Evolutionary conservation across 805 yeast genomes (phyloP), one percentile per base, ranked within the genome.

Genomic region (Starmerella khaoyaiensis): DNA sequence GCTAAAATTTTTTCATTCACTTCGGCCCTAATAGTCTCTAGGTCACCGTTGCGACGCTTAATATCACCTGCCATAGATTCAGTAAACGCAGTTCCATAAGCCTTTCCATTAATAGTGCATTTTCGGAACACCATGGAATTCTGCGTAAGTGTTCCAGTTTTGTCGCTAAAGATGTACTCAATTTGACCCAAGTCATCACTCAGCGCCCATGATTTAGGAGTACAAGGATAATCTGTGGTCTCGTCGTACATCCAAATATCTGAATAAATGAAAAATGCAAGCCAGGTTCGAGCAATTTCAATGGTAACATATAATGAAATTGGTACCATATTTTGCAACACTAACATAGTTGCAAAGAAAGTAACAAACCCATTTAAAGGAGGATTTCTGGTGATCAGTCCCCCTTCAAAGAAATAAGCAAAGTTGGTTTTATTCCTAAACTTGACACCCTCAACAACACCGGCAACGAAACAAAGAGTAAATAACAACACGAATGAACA

Each of bases 151-250:
- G 93, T 79, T 25, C 93, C 93, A 0, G 93, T 79, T 56, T 79
- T 79, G 61, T 79, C 93, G 54, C 83, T 74, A 57, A 79, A 79
- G 28, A 79, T 69, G 53, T 77, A 79, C 56, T 79, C 90, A 42
- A 79, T 75, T 55, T 79, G 93, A 15, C 93, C 93, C 45, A 79
- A 64, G 56, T 79, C 93, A 58, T 79, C 93, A 5, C 84, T 76
- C 31, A 79, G 76, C 44, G 74, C 74, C 93, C 93, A 79, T 1
- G 86, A 70, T 49, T 79, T 78, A 2, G 93, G 87, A 1, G 74
- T 68, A 55, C 87, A 78, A 0, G 87, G 84, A 51, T 71, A 76
- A 56, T 80, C 84, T 32, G 77, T 59, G 38, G 58, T 66, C 36
- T 67, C 74, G 49, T 79, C 76, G 52, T 79, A 80, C 77, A 79